phyloP scores from a whole-genome alignment of 192 early-diverging fungal genomes.

The Cladochytrium replicatum region DNA sequence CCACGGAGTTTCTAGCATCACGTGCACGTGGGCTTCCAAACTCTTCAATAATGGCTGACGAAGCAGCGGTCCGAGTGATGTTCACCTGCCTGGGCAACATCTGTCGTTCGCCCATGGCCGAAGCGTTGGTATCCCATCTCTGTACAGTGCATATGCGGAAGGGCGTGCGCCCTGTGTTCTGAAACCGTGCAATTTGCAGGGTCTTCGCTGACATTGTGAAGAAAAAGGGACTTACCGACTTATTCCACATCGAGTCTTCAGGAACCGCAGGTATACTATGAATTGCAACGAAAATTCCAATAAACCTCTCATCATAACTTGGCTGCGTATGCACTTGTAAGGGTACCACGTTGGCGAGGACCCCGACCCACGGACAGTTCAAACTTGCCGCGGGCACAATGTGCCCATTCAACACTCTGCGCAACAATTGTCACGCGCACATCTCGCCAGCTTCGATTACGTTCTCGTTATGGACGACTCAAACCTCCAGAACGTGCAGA shows the following conservation, averaged over 20 bases:
- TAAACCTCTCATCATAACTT: constrained; percentile 1
- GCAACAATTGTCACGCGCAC: constrained; percentile 48
- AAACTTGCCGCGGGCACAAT: constrained; percentile 57
- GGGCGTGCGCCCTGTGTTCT: constrained; percentile 3
- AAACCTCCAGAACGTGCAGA: constrained; percentile 56
- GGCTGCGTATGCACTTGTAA: background rate
- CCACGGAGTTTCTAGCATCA: too few relatives aligned
- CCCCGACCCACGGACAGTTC: constrained; percentile 60
- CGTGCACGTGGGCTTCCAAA: too few relatives aligned
- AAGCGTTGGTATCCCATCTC: constrained; percentile 1
- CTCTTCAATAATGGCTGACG: too few relatives aligned
- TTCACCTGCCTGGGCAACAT: constrained; percentile 73
- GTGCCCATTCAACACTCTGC: constrained; percentile 68
- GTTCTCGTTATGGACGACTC: constrained; percentile 84
- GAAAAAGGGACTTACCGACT: constrained; percentile 34
- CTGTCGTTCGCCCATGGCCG: constrained; percentile 87
- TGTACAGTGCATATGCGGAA: background rate
- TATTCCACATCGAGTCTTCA: constrained; percentile 72
- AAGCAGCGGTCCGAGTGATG: constrained; percentile 13
- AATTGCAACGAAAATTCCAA: constrained; percentile 5
- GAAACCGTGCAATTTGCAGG: constrained; percentile 71
- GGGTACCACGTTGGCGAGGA: constrained; percentile 42
- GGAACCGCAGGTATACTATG: constrained; percentile 81
- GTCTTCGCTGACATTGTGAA: constrained; percentile 73
- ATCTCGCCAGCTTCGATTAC: constrained; percentile 71